A percentile compares a stretch with the other conserved stretches of the same genome.
Evolutionary conservation across 768 basidiomycete genomes (phyloP).

Genomic region (Tricholoma sp.): DNA sequence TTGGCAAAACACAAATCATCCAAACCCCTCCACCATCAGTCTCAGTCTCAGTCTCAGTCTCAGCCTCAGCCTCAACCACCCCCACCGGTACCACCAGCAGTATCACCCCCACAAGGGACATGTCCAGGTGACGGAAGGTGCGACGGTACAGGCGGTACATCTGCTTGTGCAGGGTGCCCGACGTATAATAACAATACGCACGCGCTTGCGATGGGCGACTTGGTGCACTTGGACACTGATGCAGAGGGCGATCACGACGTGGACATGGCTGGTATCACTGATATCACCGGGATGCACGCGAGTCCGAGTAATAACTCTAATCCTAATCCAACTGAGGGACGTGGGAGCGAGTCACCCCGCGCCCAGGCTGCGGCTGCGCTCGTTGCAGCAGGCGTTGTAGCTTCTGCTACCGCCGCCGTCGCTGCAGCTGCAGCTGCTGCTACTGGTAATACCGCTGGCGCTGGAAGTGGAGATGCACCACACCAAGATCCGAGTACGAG

Average conservation of each 20-base stretch:
- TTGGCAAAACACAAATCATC: conserved; percentile 5
- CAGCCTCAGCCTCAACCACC: neutral
- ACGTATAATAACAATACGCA: conserved; percentile 84
- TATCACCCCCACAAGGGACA: conserved; percentile 45
- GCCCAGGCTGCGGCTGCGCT: conserved; percentile 15
- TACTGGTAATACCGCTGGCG: neutral
- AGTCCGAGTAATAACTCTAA: neutral
- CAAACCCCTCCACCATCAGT: neutral
- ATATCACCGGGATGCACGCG: neutral
- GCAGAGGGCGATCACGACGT: conserved; percentile 17
- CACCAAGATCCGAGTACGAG: neutral
- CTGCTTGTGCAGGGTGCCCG: conserved; percentile 92
- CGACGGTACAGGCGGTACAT: conserved; percentile 94
- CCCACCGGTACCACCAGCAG: too few species aligned
- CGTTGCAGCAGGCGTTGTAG: conserved; percentile 15
- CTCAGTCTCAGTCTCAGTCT: neutral
- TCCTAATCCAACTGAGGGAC: neutral
- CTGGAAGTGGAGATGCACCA: neutral
- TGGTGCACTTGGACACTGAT: conserved; percentile 12
- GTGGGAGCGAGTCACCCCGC: conserved; percentile 12
- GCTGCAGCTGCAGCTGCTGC: neutral
- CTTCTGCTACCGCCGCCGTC: conserved; percentile 1
- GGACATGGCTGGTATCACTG: conserved; percentile 9
- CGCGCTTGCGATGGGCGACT: conserved; percentile 28
- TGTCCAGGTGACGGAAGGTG: conserved; percentile 98